These are phyloP conservation scores for Saccharomycopsis capsularis DNA, from an alignment of 805 yeast species.

Conservation along the genomic window DNA sequence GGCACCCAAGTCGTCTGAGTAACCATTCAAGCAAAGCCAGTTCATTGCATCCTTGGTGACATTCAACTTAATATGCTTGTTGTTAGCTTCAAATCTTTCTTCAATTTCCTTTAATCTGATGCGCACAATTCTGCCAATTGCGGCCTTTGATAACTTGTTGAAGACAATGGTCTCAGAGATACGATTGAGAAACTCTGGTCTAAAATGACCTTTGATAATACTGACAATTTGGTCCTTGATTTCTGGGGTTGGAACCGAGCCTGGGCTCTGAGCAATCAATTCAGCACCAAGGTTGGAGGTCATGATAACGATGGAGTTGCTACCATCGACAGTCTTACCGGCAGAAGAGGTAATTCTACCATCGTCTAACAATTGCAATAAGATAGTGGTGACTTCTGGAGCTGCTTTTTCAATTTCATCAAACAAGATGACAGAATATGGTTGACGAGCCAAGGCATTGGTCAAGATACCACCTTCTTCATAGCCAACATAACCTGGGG, in stretches of 20 bases:
- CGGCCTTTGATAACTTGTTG: constrained; percentile 85
- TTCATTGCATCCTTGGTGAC: constrained; percentile 74
- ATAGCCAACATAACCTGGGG: constrained; percentile 95
- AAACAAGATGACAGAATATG: constrained; percentile 91
- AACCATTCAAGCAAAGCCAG: constrained; percentile 79
- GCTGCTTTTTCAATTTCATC: constrained; percentile 99
- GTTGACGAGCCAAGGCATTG: constrained; percentile 82
- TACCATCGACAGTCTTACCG: constrained; percentile 89
- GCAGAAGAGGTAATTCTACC: constrained; percentile 93
- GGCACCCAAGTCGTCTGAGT: constrained; percentile 92
- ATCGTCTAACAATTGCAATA: constrained; percentile 90
- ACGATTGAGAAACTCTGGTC: constrained; percentile 97
- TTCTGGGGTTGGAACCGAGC: constrained; percentile 54
- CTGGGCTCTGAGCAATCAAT: constrained; percentile 62
- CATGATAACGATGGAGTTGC: constrained; percentile 90
- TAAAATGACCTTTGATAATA: constrained; percentile 79
- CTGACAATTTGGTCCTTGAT: constrained; percentile 77
- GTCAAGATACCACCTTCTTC: constrained; percentile 97
- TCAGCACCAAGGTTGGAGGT: constrained; percentile 97
- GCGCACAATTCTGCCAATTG: constrained; percentile 85
- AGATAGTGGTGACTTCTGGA: constrained; percentile 90
- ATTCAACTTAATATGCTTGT: constrained; percentile 65
- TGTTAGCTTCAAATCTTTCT: constrained; percentile 75
- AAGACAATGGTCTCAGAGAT: constrained; percentile 89
- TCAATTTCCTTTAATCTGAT: constrained; percentile 82